Base-by-base conservation (phyloP, 306 rosid species). In the Cucumis cinereus region DNA sequence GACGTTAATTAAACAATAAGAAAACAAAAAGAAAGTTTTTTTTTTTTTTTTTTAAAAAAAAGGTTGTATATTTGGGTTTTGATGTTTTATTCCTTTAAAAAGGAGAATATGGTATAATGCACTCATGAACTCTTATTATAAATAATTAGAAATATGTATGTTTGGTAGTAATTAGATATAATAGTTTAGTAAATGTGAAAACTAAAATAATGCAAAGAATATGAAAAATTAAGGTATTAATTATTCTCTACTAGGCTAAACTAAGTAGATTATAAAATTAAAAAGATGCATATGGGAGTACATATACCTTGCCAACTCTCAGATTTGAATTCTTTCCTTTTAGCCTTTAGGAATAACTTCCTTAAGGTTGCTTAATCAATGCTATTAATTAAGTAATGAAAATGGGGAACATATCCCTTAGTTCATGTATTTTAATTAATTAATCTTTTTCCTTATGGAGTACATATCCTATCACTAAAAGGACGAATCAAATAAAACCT, bases 361-460 rank as follows among this genome's bases (percentile, higher is more conserved):
- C 60, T 28, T 50, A 50, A 72, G 76, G 76, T 50, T 72, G 60
- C 76, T 72, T 49, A 16, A 72, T 72, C 7, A 28, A 72, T 50
- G 76, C 11, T 24, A 72, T 47, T 72, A 45, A 45, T 45, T 43
- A 43, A 43, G 0, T 45, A 72, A 72, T 36, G 52, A 38, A 5
- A 54, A 55, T 74, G 77, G 67, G 22, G 77, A 74, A 72, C 76
- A 72, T 72, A 72, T 72, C 59, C 73, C 59, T 72, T 8, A 28
- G 17, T 72, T 72, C 76, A 50, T 28, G 76, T 72, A 72, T 49
- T 67, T 16, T 50, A 72, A 71, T 2, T 49, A 49, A 71, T 71
- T 47, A 49, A 72, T 28, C 76, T 66, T 71, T 70, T 71, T 22
- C 8, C 38, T 43, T 13, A 20, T 43, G 55, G 74, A 43, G 56